Evolutionary conservation across 2,329 filamentous ascomycete species (phyloP), one percentile per base, ranked within the genome.

Genomic region (Cercospora janseana): DNA sequence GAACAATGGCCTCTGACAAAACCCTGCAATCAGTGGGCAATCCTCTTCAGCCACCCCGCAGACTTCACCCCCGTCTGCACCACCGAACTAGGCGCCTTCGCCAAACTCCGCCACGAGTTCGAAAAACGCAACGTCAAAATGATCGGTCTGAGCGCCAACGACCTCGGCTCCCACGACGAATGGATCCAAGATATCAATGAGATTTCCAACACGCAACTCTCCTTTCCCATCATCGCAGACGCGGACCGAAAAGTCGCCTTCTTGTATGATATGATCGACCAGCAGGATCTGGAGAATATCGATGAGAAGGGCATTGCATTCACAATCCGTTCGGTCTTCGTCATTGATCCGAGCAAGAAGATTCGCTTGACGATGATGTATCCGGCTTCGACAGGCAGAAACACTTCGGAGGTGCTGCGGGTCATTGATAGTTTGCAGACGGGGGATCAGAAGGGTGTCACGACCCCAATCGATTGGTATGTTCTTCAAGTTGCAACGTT

Each of bases 1-100:
- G n/a, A n/a, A n/a, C n/a, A n/a, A n/a, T n/a, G n/a, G n/a, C n/a
- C n/a, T n/a, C n/a, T n/a, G n/a, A n/a, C n/a, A n/a, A n/a, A n/a
- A n/a, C n/a, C n/a, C n/a, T n/a, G n/a, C n/a, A n/a, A n/a, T n/a
- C n/a, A 46, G 41, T 60, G 88, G 88, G 82, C 85, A 52, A 81
- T 93, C 59, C 77, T 93, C 62, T 92, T 93, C 78, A 89, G 85
- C 24, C 88, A 92, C 75, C 88, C 88, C 3, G 86, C 74, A 52
- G 91, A 95, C 73, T 95, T 88, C 79, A 95, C 91, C 1, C 91
- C 91, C 47, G 91, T 95, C 53, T 96, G 91, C 80, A 96, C 91
- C 58, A 96, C 90, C 47, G 91, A 96, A 77, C 85, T 96, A 56
- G 91, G 90, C 57, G 90, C 90, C 53, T 94, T 96, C 65, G 87